These are phyloP conservation scores for Magnusiomyces ingens DNA, from an alignment of 1,139 yeast genomes.

Conservation along the genomic window DNA sequence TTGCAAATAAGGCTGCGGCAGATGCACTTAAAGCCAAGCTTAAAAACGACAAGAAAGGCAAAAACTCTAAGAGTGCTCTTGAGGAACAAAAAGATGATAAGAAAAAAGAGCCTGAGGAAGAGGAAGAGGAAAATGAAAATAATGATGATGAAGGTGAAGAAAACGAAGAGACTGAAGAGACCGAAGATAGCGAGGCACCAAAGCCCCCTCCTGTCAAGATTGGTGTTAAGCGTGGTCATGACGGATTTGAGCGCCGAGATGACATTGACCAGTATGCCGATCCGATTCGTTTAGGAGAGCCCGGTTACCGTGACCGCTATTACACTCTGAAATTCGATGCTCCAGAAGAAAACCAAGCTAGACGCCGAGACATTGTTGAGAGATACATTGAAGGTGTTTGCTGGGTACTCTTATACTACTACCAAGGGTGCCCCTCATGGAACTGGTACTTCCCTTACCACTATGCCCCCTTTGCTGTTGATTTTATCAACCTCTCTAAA, in stretches of 20 bases:
- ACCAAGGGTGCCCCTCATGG: slow-evolving; percentile 99
- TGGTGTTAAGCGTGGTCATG: slow-evolving; percentile 11
- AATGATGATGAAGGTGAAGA: slow-evolving; percentile 23
- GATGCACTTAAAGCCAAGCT: slow-evolving; percentile 48
- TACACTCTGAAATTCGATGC: slow-evolving; percentile 70
- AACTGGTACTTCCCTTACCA: slow-evolving; percentile 96
- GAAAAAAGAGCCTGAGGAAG: slow-evolving; percentile 13
- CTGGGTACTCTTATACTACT: slow-evolving; percentile 90
- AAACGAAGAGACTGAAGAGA: slow-evolving; percentile 21
- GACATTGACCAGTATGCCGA: slow-evolving; percentile 40
- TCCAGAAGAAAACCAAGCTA: slow-evolving; percentile 44
- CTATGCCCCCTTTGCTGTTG: slow-evolving; percentile 96
- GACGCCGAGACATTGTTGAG: slow-evolving; percentile 55
- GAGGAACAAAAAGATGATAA: slow-evolving; percentile 19
- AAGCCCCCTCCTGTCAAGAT: slow-evolving; percentile 21
- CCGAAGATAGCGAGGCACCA: slow-evolving; percentile 18
- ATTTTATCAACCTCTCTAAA: slow-evolving; percentile 57
- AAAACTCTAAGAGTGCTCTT: slow-evolving; percentile 11
- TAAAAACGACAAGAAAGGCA: slow-evolving; percentile 16
- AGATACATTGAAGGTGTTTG: slow-evolving; percentile 90
- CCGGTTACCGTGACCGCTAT: slow-evolving; percentile 80
- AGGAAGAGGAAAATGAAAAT: slow-evolving; percentile 19
- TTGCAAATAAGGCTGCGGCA: slow-evolving; percentile 69
- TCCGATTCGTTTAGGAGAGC: slow-evolving; percentile 68
- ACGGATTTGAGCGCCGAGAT: slow-evolving; percentile 6